phyloP scores from a whole-genome alignment of 208 protist genomes.

The Leishmania lainsoni region DNA sequence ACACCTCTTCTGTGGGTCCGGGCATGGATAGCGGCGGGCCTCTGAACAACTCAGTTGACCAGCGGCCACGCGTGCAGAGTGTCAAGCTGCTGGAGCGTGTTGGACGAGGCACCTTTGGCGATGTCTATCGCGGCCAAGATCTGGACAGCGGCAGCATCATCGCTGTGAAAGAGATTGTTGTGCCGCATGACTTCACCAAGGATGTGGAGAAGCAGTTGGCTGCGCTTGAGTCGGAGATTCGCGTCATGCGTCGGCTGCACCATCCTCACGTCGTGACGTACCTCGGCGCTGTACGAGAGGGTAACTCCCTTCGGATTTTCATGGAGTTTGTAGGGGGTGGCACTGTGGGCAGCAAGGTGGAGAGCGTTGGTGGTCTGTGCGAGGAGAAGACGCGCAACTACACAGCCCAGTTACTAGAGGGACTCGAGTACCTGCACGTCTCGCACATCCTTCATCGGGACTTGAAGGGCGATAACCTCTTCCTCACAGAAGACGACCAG shows the following conservation, averaged over 20 bases:
- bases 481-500: conserved; percentile 71
- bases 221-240: conserved; percentile 89
- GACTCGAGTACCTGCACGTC: conserved; percentile 89
- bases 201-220: conserved; percentile 80
- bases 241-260: conserved; percentile 90
- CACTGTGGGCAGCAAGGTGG: conserved; percentile 70
- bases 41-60: conserved; percentile 6
- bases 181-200: conserved; percentile 81
- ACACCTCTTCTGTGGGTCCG: neutral
- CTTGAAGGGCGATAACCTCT: conserved; percentile 93
- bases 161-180: conserved; percentile 87
- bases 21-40: neutral
- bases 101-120: conserved; percentile 81
- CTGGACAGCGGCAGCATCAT: conserved; percentile 71
- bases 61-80: conserved; percentile 36
- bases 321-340: conserved; percentile 93
- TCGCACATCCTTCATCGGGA: conserved; percentile 90
- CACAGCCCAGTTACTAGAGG: conserved; percentile 83
- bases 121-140: conserved; percentile 84
- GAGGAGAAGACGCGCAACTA: conserved; percentile 76
- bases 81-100: conserved; percentile 63
- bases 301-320: conserved; percentile 86
- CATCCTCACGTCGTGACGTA: conserved; percentile 93
- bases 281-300: conserved; percentile 71
- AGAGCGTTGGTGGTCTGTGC: conserved; percentile 56